phyloP scores from a whole-genome alignment of 768 basidiomycete species.

The Pleurotus salmoneostramineus region DNA sequence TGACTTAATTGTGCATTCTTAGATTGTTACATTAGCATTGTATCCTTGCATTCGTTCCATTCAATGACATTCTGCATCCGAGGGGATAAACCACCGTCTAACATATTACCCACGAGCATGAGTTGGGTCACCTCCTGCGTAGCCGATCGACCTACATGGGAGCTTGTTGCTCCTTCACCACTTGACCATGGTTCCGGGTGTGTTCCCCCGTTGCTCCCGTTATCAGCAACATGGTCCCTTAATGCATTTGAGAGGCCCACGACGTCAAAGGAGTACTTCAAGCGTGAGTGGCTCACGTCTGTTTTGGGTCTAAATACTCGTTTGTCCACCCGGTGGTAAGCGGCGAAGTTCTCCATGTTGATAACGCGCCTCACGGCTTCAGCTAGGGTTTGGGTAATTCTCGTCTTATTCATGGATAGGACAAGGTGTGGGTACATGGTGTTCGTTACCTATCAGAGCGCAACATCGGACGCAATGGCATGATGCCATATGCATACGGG shows the following conservation, averaged over 20 bases:
- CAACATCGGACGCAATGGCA: too few species aligned
- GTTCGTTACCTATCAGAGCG: too few species aligned
- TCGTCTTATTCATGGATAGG: too few species aligned
- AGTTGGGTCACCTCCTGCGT: neutral
- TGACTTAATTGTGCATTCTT: constrained; percentile 1
- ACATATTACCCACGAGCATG: neutral
- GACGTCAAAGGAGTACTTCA: neutral
- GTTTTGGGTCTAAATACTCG: neutral
- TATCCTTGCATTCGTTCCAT: constrained; percentile 1
- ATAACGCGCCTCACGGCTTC: too few species aligned
- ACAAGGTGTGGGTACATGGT: too few species aligned
- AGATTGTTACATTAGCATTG: constrained; percentile 11
- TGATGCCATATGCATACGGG: too few species aligned
- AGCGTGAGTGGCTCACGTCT: neutral
- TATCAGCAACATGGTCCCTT: neutral
- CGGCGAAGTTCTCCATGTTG: too few species aligned
- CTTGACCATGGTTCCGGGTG: neutral
- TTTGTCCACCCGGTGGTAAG: too few species aligned
- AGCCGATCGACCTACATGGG: neutral
- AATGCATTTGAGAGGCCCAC: neutral
- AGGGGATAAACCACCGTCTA: neutral
- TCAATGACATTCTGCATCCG: constrained; percentile 5
- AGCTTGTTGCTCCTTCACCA: neutral
- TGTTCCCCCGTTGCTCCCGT: neutral
- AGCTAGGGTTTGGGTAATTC: too few species aligned